Base-by-base conservation (phyloP, 495 filamentous ascomycete genomes). In the Aspergillus avenaceus region DNA sequence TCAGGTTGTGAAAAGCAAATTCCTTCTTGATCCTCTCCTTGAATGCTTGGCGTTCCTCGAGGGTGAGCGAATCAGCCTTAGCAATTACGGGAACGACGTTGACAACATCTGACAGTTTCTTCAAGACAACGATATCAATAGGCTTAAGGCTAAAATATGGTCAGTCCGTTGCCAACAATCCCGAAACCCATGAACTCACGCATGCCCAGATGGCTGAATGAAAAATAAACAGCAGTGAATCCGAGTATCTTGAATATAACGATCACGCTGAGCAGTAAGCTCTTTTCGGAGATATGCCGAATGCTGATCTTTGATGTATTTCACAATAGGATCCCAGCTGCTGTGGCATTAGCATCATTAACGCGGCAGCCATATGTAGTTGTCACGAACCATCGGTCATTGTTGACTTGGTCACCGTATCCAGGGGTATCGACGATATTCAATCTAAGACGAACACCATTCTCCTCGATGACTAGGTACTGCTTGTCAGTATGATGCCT, bases 301-400 rank as follows among this genome's bases (percentile, higher is more conserved):
- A 78, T 99, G 95, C 77, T 99, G 93, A 73, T 99, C 95, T 80
- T 99, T 99, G 81, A 99, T 99, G 75, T 99, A 99, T 77, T 97
- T 97, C 76, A 99, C 91, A 66, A 99, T 99, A 43, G 95, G 86
- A 61, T 90, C 86, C 86, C 86, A 90, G 73, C 81, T 84, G 53
- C 13, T 31, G 23, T 54, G 51, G 25, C 51, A 56, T 71, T 64
- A 73, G 65, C 55, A n/a, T 38, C 23, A 19, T 16, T 27, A 44
- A 37, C 34, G 19, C 18, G 28, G 38, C 25, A 1, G 19, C 41
- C 21, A 52, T 44, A 46, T 14, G 31, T n/a, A n/a, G 34, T 22
- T 25, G 46, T 45, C 22, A 14, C 1, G 50, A 72, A 84, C 81
- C 86, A 90, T 78, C 86, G 78, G 63, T 90, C 86, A 54, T 90